Percentiles rank a stretch among this genome's conserved stretches.
phyloP scores from a whole-genome alignment of 1,284 basidiomycete genomes.

The Tausonia pullulans region DNA sequence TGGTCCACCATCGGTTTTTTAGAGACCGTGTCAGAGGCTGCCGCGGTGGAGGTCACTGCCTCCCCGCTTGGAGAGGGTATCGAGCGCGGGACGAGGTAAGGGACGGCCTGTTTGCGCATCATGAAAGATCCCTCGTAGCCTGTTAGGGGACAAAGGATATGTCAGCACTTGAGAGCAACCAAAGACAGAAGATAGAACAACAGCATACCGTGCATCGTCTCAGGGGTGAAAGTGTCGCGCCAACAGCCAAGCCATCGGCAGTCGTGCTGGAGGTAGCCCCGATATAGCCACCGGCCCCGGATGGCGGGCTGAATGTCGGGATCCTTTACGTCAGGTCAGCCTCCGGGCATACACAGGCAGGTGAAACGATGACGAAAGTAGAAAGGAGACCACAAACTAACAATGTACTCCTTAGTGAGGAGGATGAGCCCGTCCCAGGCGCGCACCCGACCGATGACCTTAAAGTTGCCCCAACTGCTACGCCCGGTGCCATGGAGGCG shows the following conservation, averaged over 20 bases:
- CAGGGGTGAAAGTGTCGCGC: conserved; percentile 3
- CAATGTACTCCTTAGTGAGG: conserved; percentile 10
- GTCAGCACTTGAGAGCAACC: not conserved
- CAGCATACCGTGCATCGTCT: not conserved
- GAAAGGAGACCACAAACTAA: not conserved
- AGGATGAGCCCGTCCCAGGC: conserved; percentile 21
- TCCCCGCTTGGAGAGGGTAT: too few species aligned
- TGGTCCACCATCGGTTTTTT: too few species aligned
- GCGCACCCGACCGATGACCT: conserved; percentile 30
- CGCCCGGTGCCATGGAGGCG: conserved; percentile 26
- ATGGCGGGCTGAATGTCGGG: not conserved
- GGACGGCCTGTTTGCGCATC: not conserved
- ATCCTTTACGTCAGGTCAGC: too few species aligned
- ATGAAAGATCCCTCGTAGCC: conserved; percentile 1
- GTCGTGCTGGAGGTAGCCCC: not conserved
- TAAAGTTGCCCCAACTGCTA: conserved; percentile 22
- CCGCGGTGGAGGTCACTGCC: too few species aligned
- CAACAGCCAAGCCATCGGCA: not conserved
- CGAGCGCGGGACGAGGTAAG: not conserved
- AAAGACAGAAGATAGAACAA: not conserved
- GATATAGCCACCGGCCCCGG: not conserved
- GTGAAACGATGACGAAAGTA: not conserved
- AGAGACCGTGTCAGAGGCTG: too few species aligned
- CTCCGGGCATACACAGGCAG: too few species aligned
- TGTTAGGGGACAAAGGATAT: not conserved